Percentiles rank a stretch among this genome's conserved stretches.
Conservation (phyloP, 2,329 filamentous ascomycete genomes). For the Alternaria sp. region DNA sequence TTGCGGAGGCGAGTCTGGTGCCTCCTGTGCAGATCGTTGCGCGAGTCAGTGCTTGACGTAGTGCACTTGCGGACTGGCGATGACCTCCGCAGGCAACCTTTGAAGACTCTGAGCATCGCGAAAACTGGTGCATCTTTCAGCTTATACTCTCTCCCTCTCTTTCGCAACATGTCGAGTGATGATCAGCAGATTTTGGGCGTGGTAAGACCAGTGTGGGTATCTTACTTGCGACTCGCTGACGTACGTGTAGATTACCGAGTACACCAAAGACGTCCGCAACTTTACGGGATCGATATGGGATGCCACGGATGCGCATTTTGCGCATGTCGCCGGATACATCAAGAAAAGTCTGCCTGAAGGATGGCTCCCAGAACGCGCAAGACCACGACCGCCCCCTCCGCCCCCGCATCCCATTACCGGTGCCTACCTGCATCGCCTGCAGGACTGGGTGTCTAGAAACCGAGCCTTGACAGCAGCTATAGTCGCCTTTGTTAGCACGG, state of each 20-base stretch:
- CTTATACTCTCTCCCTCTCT: not conserved
- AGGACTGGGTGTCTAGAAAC: conserved; percentile 76
- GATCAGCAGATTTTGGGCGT: conserved; percentile 81
- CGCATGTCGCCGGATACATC: conserved; percentile 74
- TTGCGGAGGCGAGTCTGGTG: conserved; percentile 8
- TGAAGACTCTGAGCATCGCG: not conserved
- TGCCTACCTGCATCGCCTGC: conserved; percentile 64
- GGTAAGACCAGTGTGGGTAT: conserved; percentile 60
- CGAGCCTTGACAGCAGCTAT: conserved; percentile 76
- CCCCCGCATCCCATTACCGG: conserved; percentile 54
- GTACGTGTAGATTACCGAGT: conserved; percentile 61
- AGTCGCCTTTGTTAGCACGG: conserved; percentile 74
- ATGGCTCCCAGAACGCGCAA: conserved; percentile 77
- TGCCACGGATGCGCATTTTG: conserved; percentile 81
- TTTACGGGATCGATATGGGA: conserved; percentile 79
- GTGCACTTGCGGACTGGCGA: conserved; percentile 13
- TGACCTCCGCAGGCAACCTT: conserved; percentile 9
- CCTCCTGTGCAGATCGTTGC: conserved; percentile 13
- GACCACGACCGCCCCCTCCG: conserved; percentile 62
- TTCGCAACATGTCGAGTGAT: conserved; percentile 73
- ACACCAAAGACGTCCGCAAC: conserved; percentile 71
- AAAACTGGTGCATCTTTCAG: no score
- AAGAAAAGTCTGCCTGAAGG: conserved; percentile 71
- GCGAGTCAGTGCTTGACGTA: conserved; percentile 24
- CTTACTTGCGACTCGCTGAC: conserved; percentile 16